Conservation (phyloP, 352 stramenopile species). For the Peronospora farinosa region DNA sequence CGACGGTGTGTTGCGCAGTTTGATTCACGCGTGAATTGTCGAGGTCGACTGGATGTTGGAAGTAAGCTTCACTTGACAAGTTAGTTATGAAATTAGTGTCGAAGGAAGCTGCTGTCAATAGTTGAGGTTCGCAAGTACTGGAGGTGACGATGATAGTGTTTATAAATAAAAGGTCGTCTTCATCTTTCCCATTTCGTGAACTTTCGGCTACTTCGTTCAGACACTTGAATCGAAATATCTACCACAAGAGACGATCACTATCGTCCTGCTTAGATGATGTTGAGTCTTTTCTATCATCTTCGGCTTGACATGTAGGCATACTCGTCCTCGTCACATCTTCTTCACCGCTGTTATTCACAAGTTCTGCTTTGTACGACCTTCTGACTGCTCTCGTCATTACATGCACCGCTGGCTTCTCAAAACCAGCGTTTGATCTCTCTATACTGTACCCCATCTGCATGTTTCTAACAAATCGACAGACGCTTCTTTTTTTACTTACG, state of each 20-base stretch:
- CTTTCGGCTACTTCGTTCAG: background rate
- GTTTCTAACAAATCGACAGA: too few species aligned
- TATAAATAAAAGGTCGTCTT: slow-evolving; percentile 15
- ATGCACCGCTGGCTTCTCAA: background rate
- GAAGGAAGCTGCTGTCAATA: slow-evolving; percentile 3
- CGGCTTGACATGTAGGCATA: background rate
- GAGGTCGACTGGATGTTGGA: slow-evolving; percentile 6
- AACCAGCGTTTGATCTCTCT: too few species aligned
- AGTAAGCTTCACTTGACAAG: slow-evolving; percentile 6
- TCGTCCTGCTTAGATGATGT: background rate
- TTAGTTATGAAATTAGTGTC: slow-evolving; percentile 20
- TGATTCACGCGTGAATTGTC: slow-evolving; percentile 23
- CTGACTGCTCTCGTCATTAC: background rate
- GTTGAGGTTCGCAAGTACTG: background rate
- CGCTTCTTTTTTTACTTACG: too few species aligned
- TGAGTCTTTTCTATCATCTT: background rate
- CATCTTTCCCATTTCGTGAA: background rate
- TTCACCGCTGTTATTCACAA: background rate
- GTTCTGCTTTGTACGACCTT: background rate
- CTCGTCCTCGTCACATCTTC: slow-evolving; percentile 2
- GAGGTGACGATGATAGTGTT: slow-evolving; percentile 9
- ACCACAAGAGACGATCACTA: slow-evolving; percentile 8
- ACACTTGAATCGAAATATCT: too few species aligned
- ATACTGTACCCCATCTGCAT: too few species aligned
- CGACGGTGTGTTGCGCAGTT: slow-evolving; percentile 31